phyloP scores from a whole-genome alignment of 1,284 basidiomycete species.

The Gomphus bonarii region DNA sequence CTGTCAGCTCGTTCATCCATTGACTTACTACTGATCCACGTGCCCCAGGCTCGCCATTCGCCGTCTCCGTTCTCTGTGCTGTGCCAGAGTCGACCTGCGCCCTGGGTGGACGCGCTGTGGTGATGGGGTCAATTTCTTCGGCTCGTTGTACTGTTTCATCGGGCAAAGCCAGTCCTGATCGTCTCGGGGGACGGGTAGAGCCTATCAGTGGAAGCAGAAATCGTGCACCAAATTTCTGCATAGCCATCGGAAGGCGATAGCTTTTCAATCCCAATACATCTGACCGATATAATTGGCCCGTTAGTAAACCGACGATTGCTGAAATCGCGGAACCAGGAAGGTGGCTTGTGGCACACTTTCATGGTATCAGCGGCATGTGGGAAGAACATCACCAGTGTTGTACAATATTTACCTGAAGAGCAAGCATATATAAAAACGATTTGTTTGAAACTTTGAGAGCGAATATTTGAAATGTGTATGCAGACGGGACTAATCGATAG shows the following conservation, averaged over 20 bases:
- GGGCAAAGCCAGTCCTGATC: conserved; percentile 49
- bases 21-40: conserved; percentile 56
- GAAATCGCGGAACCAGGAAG: conserved; percentile 55
- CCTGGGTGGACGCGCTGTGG: conserved; percentile 36
- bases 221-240: conserved; percentile 40
- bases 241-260: conserved; percentile 56
- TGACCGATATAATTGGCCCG: conserved; percentile 72
- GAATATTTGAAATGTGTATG: conserved; percentile 68
- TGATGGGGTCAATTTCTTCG: conserved; percentile 42
- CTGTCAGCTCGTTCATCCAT: conserved; percentile 75
- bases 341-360: conserved; percentile 57
- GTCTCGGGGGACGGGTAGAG: conserved; percentile 40
- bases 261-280: conserved; percentile 66
- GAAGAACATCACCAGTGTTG: not conserved
- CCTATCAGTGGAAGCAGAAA: conserved; percentile 58
- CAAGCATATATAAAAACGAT: conserved; percentile 56
- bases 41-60: conserved; percentile 2
- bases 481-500: conserved; percentile 62
- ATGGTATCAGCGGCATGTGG: not conserved
- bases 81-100: conserved; percentile 13
- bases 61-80: conserved; percentile 9
- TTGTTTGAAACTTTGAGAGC: conserved; percentile 72
- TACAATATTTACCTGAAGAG: conserved; percentile 41
- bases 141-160: conserved; percentile 24
- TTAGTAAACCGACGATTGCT: conserved; percentile 51